Evolutionary conservation across 1,284 basidiomycete species (phyloP).

Genomic region (Papiliotrema fonsecae): DNA sequence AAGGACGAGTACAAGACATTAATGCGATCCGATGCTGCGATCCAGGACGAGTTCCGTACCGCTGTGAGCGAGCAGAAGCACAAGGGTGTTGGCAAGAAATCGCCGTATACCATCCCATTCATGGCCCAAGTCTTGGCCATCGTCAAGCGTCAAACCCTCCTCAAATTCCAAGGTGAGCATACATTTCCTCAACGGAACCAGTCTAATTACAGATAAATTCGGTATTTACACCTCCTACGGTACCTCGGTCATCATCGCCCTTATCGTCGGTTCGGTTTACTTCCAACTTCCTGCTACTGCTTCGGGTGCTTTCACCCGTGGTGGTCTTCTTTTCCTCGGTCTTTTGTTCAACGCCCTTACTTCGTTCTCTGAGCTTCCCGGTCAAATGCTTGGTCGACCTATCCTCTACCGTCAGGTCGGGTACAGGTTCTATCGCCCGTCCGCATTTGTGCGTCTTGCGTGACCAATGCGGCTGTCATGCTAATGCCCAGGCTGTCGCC

Average conservation of each 20-base stretch:
- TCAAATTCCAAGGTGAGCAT: slow-evolving; percentile 65
- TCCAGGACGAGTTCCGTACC: slow-evolving; percentile 68
- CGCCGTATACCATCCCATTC: slow-evolving; percentile 81
- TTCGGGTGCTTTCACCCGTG: slow-evolving; percentile 78
- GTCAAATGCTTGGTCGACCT: slow-evolving; percentile 62
- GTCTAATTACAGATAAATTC: no score
- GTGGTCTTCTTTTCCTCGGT: slow-evolving; percentile 72
- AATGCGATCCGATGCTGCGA: slow-evolving; percentile 59
- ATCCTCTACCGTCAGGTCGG: slow-evolving; percentile 59
- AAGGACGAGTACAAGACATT: slow-evolving; percentile 61
- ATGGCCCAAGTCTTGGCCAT: slow-evolving; percentile 67
- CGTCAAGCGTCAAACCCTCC: slow-evolving; percentile 63
- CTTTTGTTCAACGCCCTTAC: slow-evolving; percentile 60
- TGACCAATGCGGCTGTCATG: no score
- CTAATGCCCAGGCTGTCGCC: no score
- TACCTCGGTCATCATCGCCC: slow-evolving; percentile 54
- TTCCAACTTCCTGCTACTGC: slow-evolving; percentile 67
- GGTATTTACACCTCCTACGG: slow-evolving; percentile 68
- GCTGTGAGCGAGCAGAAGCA: slow-evolving; percentile 74
- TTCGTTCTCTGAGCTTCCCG: slow-evolving; percentile 56
- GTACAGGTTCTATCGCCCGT: slow-evolving; percentile 74
- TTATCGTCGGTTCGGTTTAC: slow-evolving; percentile 73
- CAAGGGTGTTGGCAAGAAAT: slow-evolving; percentile 73
- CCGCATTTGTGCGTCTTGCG: no score
- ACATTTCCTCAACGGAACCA: no score